These are phyloP conservation scores for Kondoa malvinella DNA, from an alignment of 768 basidiomycete genomes.

Conservation along the genomic window DNA sequence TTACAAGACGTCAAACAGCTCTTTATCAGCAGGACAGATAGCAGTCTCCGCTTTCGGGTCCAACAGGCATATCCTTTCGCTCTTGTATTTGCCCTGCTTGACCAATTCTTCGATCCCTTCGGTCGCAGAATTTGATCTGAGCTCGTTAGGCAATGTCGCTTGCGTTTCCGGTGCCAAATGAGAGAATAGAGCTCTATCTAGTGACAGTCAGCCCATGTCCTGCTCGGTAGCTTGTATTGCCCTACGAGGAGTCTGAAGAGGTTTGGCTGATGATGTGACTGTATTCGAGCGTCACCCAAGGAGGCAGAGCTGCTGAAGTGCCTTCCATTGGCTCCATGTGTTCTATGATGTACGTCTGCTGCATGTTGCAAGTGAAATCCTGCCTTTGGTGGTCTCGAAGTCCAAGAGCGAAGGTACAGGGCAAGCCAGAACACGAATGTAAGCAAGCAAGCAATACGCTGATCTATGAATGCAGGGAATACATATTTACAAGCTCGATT, in stretches of 20 bases:
- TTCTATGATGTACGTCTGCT: conserved; percentile 37
- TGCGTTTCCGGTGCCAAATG: conserved; percentile 48
- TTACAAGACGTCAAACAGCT: conserved; percentile 59
- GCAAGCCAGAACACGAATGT: too few species aligned
- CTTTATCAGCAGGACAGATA: conserved; percentile 59
- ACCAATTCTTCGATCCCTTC: conserved; percentile 48
- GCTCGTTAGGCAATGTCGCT: conserved; percentile 20
- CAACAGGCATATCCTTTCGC: conserved; percentile 67
- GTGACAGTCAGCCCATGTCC: too few species aligned
- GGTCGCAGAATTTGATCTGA: conserved; percentile 31
- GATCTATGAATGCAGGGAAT: too few species aligned
- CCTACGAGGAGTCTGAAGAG: background rate
- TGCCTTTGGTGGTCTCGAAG: too few species aligned
- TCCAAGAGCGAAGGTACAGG: too few species aligned
- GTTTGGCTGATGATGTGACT: conserved; percentile 12
- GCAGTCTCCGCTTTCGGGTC: conserved; percentile 66
- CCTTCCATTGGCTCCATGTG: conserved; percentile 92
- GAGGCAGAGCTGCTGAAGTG: conserved; percentile 41
- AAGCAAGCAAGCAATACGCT: too few species aligned
- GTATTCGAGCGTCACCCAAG: conserved; percentile 88
- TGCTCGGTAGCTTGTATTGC: conserved; percentile 3
- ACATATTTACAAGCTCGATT: too few species aligned
- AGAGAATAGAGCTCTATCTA: conserved; percentile 69
- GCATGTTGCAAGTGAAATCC: too few species aligned
- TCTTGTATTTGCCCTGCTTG: conserved; percentile 31